These are phyloP conservation scores for Alternaria ethzedia DNA, from an alignment of 2,329 filamentous ascomycete genomes.

Conservation along the genomic window DNA sequence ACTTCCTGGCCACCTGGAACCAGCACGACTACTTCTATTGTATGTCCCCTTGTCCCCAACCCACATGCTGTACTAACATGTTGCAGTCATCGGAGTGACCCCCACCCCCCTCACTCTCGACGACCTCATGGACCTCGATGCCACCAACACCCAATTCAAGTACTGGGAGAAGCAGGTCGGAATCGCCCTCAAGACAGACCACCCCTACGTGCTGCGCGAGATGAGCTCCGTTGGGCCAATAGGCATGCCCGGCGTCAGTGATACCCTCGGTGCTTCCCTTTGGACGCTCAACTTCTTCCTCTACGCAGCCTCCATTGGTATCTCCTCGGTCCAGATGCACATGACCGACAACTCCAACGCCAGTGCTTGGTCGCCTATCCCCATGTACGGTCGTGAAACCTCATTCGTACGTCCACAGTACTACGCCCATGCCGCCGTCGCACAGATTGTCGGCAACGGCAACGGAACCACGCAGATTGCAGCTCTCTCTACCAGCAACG, in stretches of 20 bases:
- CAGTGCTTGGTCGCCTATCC: slow-evolving; percentile 57
- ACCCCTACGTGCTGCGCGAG: slow-evolving; percentile 59
- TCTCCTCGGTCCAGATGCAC: slow-evolving; percentile 59
- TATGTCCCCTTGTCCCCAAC: slow-evolving; percentile 14
- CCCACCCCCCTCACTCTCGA: slow-evolving; percentile 52
- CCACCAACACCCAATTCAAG: slow-evolving; percentile 56
- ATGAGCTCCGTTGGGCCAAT: slow-evolving; percentile 60
- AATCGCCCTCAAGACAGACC: slow-evolving; percentile 50
- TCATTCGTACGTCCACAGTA: slow-evolving; percentile 58
- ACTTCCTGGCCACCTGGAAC: slow-evolving; percentile 56
- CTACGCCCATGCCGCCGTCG: slow-evolving; percentile 60
- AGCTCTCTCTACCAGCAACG: slow-evolving; percentile 36
- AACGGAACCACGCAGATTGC: slow-evolving; percentile 56
- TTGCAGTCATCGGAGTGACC: slow-evolving; percentile 54
- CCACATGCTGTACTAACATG: slow-evolving; percentile 19
- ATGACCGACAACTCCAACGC: slow-evolving; percentile 62
- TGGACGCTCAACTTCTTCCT: slow-evolving; percentile 62
- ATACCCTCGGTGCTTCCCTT: slow-evolving; percentile 58
- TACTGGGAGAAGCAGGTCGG: slow-evolving; percentile 55
- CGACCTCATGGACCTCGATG: slow-evolving; percentile 54
- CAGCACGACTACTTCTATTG: slow-evolving; percentile 63
- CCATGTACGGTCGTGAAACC: slow-evolving; percentile 48
- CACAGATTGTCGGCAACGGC: slow-evolving; percentile 56
- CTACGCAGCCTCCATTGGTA: slow-evolving; percentile 56
- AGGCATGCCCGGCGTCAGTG: slow-evolving; percentile 54